phyloP scores from a whole-genome alignment of 2,329 filamentous ascomycete species.

The Aspergillus sp. region DNA sequence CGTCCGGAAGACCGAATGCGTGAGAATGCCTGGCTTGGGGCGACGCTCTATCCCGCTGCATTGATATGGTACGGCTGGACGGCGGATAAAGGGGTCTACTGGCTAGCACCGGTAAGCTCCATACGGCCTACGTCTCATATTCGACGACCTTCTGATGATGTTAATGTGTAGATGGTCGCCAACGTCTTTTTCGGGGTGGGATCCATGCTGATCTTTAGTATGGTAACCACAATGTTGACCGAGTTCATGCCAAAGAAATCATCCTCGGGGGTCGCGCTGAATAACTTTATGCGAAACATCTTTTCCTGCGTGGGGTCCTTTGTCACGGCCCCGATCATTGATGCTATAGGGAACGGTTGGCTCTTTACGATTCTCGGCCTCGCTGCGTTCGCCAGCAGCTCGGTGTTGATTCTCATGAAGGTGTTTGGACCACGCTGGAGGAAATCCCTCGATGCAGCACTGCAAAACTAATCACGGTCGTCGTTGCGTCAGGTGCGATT shows the following conservation, averaged over 20 bases:
- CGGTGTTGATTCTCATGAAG: constrained; percentile 61
- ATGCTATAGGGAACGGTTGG: constrained; percentile 72
- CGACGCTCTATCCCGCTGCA: constrained; percentile 66
- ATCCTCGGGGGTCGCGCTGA: constrained; percentile 72
- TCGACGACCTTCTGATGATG: too few relatives aligned
- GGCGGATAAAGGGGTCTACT: constrained; percentile 60
- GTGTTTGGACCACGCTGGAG: constrained; percentile 65
- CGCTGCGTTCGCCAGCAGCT: constrained; percentile 58
- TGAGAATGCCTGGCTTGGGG: constrained; percentile 77
- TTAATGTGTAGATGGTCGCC: constrained; percentile 50
- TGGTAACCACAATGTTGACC: constrained; percentile 77
- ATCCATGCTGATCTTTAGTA: constrained; percentile 75
- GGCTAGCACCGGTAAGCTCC: constrained; percentile 54
- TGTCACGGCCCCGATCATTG: constrained; percentile 68
- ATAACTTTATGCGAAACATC: constrained; percentile 79
- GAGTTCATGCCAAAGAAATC: constrained; percentile 75
- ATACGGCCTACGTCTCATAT: neutral
- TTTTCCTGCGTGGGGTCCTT: constrained; percentile 70
- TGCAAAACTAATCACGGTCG: constrained; percentile 15
- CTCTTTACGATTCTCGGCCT: constrained; percentile 64
- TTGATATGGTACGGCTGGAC: constrained; percentile 79
- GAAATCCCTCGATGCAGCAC: constrained; percentile 54
- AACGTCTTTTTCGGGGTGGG: constrained; percentile 74
- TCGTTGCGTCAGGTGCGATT: neutral
- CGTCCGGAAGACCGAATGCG: constrained; percentile 78